Evolutionary conservation across 78 protist genomes (phyloP), one percentile per base, ranked within the genome.

Genomic region (Dictyostelium firmibasis): DNA sequence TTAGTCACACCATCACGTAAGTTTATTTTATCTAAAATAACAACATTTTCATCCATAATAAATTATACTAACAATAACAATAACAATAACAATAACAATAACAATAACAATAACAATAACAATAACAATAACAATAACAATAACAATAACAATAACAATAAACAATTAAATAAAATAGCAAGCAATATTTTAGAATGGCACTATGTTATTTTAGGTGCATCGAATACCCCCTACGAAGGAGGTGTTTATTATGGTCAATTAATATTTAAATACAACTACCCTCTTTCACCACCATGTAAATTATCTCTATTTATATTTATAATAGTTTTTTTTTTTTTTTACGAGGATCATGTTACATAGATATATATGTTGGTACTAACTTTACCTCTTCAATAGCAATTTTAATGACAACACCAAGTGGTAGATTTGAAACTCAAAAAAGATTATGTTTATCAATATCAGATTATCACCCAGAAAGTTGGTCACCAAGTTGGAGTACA

Each of bases 401-500:
- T 53, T 53, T 53, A 53, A 53, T 53, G 64, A 53, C 64, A 53
- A 53, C 64, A 18, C 64, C 64, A 18, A 64, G 70, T 31, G 94
- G 94, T 4, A 60, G 94, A 81, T 89, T 89, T 81, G 81, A 89
- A 89, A 81, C 87, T 50, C 82, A 81, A 29, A 78, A 53, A 25
- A 36, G 94, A 29, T 44, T 89, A 44, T 89, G 94, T 89, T 33
- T 89, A 18, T 69, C 87, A 18, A 89, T 81, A 2, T 43, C 74
- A 44, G 94, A 89, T 47, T 89, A 78, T 62, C 99, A 98, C 64
- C 97, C 98, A 18, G 98, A 97, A 57, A 18, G 67, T 16, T 98
- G 98, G 98, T 57, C 72, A 57, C 96, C 97, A 3, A 2, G 76
- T 10, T 97, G 98, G 98, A 47, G 91, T 1, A 96, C 84, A 3